Evolutionary conservation across 768 basidiomycete genomes (phyloP).

Genomic region (Clitopilus hobsonii): DNA sequence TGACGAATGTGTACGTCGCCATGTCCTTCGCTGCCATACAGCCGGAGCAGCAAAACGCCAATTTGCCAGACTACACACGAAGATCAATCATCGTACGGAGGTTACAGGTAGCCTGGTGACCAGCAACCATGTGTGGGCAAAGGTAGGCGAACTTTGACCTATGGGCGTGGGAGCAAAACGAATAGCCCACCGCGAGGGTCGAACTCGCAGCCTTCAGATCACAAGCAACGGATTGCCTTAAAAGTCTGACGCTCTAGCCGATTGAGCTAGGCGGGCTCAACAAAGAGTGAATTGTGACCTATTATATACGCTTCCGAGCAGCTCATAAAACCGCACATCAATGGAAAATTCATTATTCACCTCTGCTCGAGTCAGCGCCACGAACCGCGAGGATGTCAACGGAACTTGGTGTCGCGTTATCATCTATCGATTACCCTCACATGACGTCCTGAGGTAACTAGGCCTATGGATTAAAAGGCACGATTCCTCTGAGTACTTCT

Average conservation of each 20-base stretch:
- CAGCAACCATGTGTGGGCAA: too few species aligned
- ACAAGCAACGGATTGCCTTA: constrained; percentile 4
- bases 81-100: too few species aligned
- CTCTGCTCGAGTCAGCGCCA: neutral
- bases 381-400: neutral
- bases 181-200: constrained; percentile 79
- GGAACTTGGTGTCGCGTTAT: too few species aligned
- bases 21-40: too few species aligned
- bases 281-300: neutral
- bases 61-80: too few species aligned
- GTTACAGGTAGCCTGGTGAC: too few species aligned
- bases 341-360: neutral
- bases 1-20: too few species aligned
- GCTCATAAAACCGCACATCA: neutral
- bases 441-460: neutral
- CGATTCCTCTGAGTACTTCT: too few species aligned
- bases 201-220: constrained; percentile 85
- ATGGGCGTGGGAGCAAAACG: too few species aligned
- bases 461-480: too few species aligned
- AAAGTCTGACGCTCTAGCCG: constrained; percentile 61
- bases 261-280: constrained; percentile 56
- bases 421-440: neutral
- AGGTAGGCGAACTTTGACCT: too few species aligned
- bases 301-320: neutral
- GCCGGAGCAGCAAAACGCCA: too few species aligned